Base-by-base conservation (phyloP, 148 eudicot species). In the Vaccinium myrtillus region DNA sequence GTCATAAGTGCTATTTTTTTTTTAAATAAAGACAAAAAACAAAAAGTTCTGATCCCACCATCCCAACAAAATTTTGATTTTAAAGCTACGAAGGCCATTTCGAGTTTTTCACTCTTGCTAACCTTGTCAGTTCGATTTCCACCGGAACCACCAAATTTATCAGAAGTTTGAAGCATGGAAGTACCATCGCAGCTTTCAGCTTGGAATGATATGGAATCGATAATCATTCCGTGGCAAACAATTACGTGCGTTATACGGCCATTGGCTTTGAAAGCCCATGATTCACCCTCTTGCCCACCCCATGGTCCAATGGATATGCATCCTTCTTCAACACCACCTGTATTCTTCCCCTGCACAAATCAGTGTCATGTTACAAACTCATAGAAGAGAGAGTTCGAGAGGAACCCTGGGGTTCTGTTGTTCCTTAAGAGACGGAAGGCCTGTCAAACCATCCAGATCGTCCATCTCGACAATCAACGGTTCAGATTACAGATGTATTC, bases 281-380 rank as follows among this genome's bases (percentile, higher is more conserved):
- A 2, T 61, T 61, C 13, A n/a, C 69, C 79, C 1, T 14, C 27
- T n/a, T 0, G 25, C 4, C 16, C 0, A 16, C 79, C 79, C 55
- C 79, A 76, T 11, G 79, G 79, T 4, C 79, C 79, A 18, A 76
- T 18, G 6, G 79, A 76, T 76, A 76, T 48, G 55, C 55, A 48
- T 25, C 73, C 73, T 18, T n/a, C 79, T 8, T 48, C 56, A 10
- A n/a, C 12, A 10, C 7, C n/a, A 3, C 32, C 14, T 2, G 11
- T n/a, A 32, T 32, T 32, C 7, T 46, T 76, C 56, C 1, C 55
- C 73, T 63, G 69, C 27, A 63, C 23, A 63, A 61, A 63, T n/a
- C 11, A 63, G 27, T 9, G 30, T 63, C 1, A 4, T 25, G 13
- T 63, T 21, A 63, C 1, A 11, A 23, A 32, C 36, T 32, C 36